Evolutionary conservation across 306 rosid species (phyloP), one percentile per base, ranked within the genome.

Genomic region (Oxytropis ochrocephala): DNA sequence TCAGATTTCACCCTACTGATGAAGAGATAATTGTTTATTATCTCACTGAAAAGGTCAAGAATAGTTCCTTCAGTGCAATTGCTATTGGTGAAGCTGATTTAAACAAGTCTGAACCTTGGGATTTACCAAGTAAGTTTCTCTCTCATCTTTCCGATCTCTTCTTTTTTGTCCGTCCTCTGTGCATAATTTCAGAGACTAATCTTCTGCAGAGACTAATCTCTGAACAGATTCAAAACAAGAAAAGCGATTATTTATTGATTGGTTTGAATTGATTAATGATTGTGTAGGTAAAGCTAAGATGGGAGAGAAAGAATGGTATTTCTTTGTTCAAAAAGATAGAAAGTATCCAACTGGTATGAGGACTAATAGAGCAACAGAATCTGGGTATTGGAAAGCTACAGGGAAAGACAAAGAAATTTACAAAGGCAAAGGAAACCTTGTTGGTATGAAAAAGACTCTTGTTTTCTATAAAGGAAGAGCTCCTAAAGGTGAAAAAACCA

Each of bases 311-410:
- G 97, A 94, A 60, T 87, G 96, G 96, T 94, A 85, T 78, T 88
- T 94, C 77, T 94, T 91, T 65, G 87, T 91, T 74, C 96, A 88
- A 54, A 84, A 87, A 54, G 99, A 94, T 52, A 73, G 97, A 60
- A 94, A 94, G 72, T 94, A 94, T 67, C 99, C 99, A n/a, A 94
- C 99, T 0, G 99, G 99, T 0, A 88, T 83, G 92, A 75, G 99
- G 61, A 94, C 99, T 0, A 94, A 94, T 51, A 73, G 99, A 61
- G 99, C 99, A 2, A 94, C 99, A 2, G 87, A 83, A 39, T 84
- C 95, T 0, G 99, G 99, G 0, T 94, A 94, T 61, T 94, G 99
- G 99, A 94, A 94, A 64, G 99, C 99, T 10, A 94, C 99, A 0
- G 99, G 99, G 4, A 94, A 94, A 72, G 99, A 94, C 11, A 84